Conservation (phyloP, 306 rosid genomes). For the Betula pendula region DNA sequence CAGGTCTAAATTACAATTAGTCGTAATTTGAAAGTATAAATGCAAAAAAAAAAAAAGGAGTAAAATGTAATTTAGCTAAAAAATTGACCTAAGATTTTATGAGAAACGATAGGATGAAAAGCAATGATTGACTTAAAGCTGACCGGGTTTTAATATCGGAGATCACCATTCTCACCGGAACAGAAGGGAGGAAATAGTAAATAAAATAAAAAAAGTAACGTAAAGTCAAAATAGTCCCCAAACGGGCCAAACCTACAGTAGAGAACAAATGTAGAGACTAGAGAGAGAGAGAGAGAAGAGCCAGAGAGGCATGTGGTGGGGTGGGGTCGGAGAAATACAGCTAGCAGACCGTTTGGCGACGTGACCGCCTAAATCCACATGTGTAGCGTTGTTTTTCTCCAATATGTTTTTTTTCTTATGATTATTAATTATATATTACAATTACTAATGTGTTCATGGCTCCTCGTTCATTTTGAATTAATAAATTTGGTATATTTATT, state of each 20-base stretch:
- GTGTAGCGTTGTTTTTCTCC: conserved; percentile 6
- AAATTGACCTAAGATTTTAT: no score
- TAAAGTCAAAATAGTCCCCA: background rate
- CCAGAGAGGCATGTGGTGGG: background rate
- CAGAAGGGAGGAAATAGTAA: background rate
- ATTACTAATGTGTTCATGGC: background rate
- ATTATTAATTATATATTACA: background rate
- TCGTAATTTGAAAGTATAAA: no score
- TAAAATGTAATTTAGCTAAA: no score
- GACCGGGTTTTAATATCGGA: background rate
- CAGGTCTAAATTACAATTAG: no score
- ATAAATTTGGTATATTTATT: background rate
- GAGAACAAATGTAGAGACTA: background rate
- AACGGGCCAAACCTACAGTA: background rate
- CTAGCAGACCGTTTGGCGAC: conserved; percentile 18
- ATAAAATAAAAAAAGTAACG: no score
- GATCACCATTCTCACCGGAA: background rate
- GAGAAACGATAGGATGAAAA: background rate
- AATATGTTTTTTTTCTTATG: no score
- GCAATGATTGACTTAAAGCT: background rate
- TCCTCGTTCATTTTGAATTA: background rate
- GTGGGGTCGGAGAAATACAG: conserved; percentile 14
- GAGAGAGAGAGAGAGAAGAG: background rate
- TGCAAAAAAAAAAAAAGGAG: no score
- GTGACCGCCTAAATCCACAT: conserved; percentile 21